These are phyloP conservation scores for Cadophora sp. DNA, from an alignment of 2,329 filamentous ascomycete species.

Conservation along the genomic window DNA sequence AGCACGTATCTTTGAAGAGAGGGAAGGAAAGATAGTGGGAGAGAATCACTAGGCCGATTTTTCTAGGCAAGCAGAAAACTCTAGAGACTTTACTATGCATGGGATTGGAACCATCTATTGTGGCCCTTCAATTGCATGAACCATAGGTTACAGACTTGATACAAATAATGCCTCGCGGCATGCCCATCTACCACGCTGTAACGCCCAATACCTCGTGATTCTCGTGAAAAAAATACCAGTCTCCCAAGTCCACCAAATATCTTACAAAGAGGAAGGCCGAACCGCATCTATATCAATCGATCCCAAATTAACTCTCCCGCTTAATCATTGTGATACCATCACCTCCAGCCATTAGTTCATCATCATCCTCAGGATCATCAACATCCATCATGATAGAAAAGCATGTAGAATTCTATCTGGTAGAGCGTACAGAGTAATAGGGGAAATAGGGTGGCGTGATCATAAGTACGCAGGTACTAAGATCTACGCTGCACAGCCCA, in stretches of 20 bases:
- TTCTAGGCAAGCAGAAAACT: no score
- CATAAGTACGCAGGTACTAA: no score
- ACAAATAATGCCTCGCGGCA: constrained; percentile 11
- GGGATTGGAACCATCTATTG: background rate
- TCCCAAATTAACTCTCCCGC: constrained; percentile 4
- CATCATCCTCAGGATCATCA: constrained; percentile 13
- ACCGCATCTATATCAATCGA: background rate
- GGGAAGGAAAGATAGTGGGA: no score
- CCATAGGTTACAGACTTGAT: constrained; percentile 6
- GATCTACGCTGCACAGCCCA: no score
- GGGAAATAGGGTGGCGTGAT: no score
- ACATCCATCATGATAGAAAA: no score
- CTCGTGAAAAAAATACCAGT: background rate
- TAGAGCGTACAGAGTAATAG: no score
- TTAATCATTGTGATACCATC: constrained; percentile 5
- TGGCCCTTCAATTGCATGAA: background rate
- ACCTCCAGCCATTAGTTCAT: background rate
- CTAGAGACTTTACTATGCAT: no score
- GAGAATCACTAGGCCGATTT: no score
- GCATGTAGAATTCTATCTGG: no score
- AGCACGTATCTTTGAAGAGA: no score
- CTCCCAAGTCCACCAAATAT: background rate
- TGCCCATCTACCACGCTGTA: background rate
- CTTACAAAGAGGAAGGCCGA: background rate
- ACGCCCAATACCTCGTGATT: background rate